Evolutionary conservation across 2,329 filamentous ascomycete species (phyloP).

Genomic region (Penicillium verrucosum): DNA sequence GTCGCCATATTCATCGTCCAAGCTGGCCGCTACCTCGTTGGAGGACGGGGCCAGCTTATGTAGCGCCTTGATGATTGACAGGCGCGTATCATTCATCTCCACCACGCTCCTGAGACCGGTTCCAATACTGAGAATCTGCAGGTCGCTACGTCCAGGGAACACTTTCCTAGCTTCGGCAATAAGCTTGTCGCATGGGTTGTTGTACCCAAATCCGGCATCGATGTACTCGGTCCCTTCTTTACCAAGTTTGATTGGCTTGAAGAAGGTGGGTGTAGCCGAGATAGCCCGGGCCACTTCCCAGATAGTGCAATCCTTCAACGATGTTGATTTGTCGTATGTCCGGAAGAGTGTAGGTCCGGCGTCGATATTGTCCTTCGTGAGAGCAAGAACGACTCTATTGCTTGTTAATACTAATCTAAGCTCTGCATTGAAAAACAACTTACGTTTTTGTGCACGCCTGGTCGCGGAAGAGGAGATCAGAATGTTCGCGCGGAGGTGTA

Average conservation of each 20-base stretch:
- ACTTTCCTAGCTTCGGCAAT: background rate
- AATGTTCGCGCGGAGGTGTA: background rate
- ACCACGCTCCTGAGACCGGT: background rate
- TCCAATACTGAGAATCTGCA: background rate
- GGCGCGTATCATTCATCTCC: background rate
- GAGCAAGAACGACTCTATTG: background rate
- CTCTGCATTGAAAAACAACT: background rate
- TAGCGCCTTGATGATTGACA: background rate
- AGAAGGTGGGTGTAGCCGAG: background rate
- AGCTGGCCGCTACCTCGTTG: background rate
- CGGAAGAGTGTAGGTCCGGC: background rate
- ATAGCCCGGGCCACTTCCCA: background rate
- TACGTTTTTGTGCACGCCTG: background rate
- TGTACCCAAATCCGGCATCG: background rate
- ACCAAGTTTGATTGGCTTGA: conserved; percentile 1
- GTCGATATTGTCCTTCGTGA: background rate
- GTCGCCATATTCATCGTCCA: background rate
- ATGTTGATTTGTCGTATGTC: background rate
- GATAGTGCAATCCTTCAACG: background rate
- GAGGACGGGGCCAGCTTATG: background rate
- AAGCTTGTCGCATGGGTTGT: background rate
- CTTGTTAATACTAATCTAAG: background rate
- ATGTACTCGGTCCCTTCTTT: background rate
- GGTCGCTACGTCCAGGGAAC: background rate
- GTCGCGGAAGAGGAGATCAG: background rate